Evolutionary conservation across 345 rosid genomes (phyloP), one percentile per base, ranked within the genome.

Genomic region (Bruguiera sexangula): DNA sequence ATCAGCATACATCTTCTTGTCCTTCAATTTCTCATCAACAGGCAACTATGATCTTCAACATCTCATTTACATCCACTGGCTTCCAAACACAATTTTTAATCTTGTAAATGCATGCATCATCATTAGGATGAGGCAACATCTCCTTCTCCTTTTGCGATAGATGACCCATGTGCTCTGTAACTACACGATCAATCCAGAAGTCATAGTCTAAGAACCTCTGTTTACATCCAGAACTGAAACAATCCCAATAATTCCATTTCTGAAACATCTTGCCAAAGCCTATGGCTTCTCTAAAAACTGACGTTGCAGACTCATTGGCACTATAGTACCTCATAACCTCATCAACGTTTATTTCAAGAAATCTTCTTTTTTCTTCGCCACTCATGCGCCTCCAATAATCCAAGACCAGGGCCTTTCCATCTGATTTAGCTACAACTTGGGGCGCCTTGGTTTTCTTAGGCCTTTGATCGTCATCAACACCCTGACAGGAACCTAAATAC

Each of bases 231-330:
- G 63, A 68, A 8, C 6, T 15, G 29, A 18, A 68, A 68, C 71
- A 68, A 50, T 39, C 18, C 63, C 62, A 68, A 26, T 36, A 26
- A 56, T 56, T 68, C 63, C 71, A 68, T 19, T 30, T 39, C 10
- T 21, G 13, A 3, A 4, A 21, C 63, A 8, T 9, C 55, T 11
- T 68, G 18, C 16, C 37, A 68, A 56, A 58, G 0, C 24, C 63
- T 50, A 68, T 8, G 0, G 63, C 71, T 26, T 68, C 55, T 30
- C 1, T 21, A 3, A 68, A 20, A 37, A 37, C 8, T 5, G 58
- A 62, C 55, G 2, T 59, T 32, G 7, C 71, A 13, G 6, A 26
- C 24, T 58, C 24, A 36, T 56, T 24, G 13, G 26, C 57, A 16
- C 20, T 31, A 39, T 68, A 46, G 43, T 57, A 26, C 8, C 16